These are phyloP conservation scores for Diaporthe sp. DNA, from an alignment of 2,329 filamentous ascomycete genomes.

Conservation along the genomic window DNA sequence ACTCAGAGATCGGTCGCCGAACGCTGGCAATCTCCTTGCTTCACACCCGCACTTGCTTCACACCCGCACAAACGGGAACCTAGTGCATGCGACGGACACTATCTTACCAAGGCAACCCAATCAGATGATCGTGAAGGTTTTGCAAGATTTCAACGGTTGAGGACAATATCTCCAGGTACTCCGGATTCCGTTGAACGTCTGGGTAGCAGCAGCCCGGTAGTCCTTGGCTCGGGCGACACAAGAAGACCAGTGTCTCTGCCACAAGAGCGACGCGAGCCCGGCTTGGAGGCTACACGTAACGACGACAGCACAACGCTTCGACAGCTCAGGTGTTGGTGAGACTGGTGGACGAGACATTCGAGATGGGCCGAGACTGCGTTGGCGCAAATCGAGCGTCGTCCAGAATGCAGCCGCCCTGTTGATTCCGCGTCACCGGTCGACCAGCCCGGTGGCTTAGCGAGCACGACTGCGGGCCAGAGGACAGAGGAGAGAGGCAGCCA, in stretches of 20 bases:
- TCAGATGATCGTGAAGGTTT: not conserved
- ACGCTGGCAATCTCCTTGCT: not conserved
- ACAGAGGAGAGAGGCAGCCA: not conserved
- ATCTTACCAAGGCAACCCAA: not conserved
- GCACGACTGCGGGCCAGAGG: constrained; percentile 6
- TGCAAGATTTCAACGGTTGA: constrained; percentile 1
- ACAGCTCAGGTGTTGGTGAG: constrained; percentile 23
- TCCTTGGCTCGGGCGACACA: constrained; percentile 21
- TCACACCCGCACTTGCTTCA: not conserved
- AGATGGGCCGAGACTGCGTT: constrained; percentile 1
- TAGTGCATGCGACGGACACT: constrained; percentile 4
- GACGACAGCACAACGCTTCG: constrained; percentile 15
- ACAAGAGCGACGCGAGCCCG: constrained; percentile 17
- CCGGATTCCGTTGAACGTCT: not conserved
- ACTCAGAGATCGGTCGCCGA: constrained; percentile 10
- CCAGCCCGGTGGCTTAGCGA: constrained; percentile 28
- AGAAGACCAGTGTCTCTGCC: constrained; percentile 25
- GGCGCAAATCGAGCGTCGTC: constrained; percentile 15
- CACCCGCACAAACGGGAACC: constrained; percentile 1
- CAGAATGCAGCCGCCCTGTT: constrained; percentile 17
- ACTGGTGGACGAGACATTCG: constrained; percentile 22
- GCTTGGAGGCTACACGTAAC: constrained; percentile 15
- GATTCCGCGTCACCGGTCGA: constrained; percentile 19
- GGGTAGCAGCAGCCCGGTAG: constrained; percentile 13
- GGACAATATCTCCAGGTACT: not conserved